Percentiles rank a stretch among this genome's conserved stretches.
Evolutionary conservation across 352 stramenopile genomes (phyloP).

Genomic region (Globisporangium middletonii): DNA sequence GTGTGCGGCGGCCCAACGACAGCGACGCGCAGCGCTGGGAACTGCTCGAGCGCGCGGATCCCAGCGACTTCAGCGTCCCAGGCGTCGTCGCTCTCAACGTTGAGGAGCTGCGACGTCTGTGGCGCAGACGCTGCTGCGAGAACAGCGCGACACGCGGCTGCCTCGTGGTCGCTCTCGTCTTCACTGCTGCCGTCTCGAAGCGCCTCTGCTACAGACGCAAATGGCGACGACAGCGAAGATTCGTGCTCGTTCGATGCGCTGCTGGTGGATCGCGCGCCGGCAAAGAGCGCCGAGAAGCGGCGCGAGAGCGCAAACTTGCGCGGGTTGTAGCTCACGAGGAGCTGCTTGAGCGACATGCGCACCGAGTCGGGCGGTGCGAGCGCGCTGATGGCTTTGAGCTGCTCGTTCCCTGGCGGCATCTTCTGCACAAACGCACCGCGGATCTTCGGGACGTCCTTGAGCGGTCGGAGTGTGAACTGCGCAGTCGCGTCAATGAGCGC

Average conservation of each 20-base stretch:
- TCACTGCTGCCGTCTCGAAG: not conserved
- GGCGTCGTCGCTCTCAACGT: slow-evolving; percentile 21
- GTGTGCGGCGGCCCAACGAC: slow-evolving; percentile 51
- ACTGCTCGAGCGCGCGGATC: slow-evolving; percentile 27
- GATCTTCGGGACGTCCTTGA: slow-evolving; percentile 50
- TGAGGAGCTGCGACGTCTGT: slow-evolving; percentile 11
- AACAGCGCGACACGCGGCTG: not conserved
- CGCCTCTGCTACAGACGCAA: not conserved
- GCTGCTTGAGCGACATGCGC: slow-evolving; percentile 69
- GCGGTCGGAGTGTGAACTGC: slow-evolving; percentile 20
- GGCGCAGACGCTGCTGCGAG: slow-evolving; percentile 5
- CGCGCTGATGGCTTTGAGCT: slow-evolving; percentile 37
- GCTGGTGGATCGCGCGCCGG: not conserved
- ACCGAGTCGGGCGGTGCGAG: slow-evolving; percentile 40
- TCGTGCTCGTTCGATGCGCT: not conserved
- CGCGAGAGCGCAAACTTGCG: slow-evolving; percentile 65
- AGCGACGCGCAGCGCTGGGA: slow-evolving; percentile 36
- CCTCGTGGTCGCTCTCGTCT: not conserved
- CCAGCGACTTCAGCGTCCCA: slow-evolving; percentile 44
- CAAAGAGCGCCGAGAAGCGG: slow-evolving; percentile 43
- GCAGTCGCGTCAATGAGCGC: slow-evolving; percentile 9
- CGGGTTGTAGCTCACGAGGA: slow-evolving; percentile 66
- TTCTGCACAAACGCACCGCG: slow-evolving; percentile 48
- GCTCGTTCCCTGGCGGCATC: slow-evolving; percentile 35
- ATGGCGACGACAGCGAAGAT: not conserved